phyloP scores from a whole-genome alignment of 371 early-diverging fungal genomes.

The Dichotomocladium elegans region DNA sequence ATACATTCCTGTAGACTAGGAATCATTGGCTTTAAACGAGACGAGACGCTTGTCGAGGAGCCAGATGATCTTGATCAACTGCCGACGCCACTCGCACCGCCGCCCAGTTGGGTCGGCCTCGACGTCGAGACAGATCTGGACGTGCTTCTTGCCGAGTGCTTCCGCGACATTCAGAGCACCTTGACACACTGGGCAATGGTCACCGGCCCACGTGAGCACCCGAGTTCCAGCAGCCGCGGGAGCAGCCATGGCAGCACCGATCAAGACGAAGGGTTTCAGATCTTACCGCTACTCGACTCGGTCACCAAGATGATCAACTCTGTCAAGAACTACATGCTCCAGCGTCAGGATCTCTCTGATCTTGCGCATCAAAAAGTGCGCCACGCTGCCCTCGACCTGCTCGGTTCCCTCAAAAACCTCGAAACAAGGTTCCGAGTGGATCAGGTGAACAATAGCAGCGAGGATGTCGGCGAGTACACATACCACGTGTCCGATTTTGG shows the following conservation, averaged over 20 bases:
- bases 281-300: slow-evolving; percentile 35
- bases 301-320: slow-evolving; percentile 45
- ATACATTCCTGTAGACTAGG: slow-evolving; percentile 20
- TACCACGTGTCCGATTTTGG: slow-evolving; percentile 26
- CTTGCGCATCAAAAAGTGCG: slow-evolving; percentile 26
- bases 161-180: slow-evolving; percentile 36
- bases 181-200: slow-evolving; percentile 35
- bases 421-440: slow-evolving; percentile 31
- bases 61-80: slow-evolving; percentile 28
- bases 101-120: slow-evolving; percentile 42
- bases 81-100: slow-evolving; percentile 31
- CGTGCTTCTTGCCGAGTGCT: slow-evolving; percentile 26
- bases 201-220: slow-evolving; percentile 6
- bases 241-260: slow-evolving; percentile 6
- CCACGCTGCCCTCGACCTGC: slow-evolving; percentile 26
- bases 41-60: slow-evolving; percentile 24
- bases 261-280: slow-evolving; percentile 19
- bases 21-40: slow-evolving; percentile 33
- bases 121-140: slow-evolving; percentile 46
- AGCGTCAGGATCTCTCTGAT: slow-evolving; percentile 40
- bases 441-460: slow-evolving; percentile 20
- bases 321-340: slow-evolving; percentile 36
- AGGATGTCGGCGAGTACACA: slow-evolving; percentile 5
- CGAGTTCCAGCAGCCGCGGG: slow-evolving; percentile 5
- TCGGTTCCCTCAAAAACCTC: slow-evolving; percentile 29